phyloP scores from a whole-genome alignment of 805 yeast species.

The Lachancea nothofagi region DNA sequence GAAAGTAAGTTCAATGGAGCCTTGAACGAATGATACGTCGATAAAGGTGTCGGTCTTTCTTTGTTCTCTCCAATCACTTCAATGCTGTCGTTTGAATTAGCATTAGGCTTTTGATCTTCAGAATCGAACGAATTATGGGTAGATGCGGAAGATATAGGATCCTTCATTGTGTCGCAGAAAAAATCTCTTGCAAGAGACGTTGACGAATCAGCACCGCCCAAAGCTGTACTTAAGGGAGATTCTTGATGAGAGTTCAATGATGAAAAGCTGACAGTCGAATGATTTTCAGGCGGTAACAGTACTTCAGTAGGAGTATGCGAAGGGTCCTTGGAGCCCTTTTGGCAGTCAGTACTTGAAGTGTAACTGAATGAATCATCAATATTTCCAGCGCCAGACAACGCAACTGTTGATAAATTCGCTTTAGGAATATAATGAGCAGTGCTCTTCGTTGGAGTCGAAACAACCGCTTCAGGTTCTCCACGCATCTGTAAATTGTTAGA shows the following conservation, averaged over 20 bases:
- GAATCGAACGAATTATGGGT: not conserved
- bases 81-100: slow-evolving; percentile 12
- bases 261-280: no score
- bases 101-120: not conserved
- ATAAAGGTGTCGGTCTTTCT: slow-evolving; percentile 5
- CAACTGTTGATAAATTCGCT: no score
- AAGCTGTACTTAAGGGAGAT: no score
- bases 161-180: not conserved
- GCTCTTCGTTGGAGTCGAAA: slow-evolving; percentile 4
- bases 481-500: not conserved
- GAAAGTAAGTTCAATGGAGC: slow-evolving; percentile 3
- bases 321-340: not conserved
- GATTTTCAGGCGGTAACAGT: not conserved
- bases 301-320: not conserved
- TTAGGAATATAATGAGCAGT: no score
- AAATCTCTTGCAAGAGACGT: slow-evolving; percentile 1
- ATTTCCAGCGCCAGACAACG: no score
- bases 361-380: not conserved
- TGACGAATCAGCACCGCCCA: not conserved
- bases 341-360: not conserved
- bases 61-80: slow-evolving; percentile 14
- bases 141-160: not conserved
- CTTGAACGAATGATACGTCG: slow-evolving; percentile 9
- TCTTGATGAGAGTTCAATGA: no score
- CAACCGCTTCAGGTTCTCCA: not conserved